Percentiles rank a stretch among this genome's conserved stretches.
Conservation (phyloP, 306 rosid species). For the Glycine tomentella region DNA sequence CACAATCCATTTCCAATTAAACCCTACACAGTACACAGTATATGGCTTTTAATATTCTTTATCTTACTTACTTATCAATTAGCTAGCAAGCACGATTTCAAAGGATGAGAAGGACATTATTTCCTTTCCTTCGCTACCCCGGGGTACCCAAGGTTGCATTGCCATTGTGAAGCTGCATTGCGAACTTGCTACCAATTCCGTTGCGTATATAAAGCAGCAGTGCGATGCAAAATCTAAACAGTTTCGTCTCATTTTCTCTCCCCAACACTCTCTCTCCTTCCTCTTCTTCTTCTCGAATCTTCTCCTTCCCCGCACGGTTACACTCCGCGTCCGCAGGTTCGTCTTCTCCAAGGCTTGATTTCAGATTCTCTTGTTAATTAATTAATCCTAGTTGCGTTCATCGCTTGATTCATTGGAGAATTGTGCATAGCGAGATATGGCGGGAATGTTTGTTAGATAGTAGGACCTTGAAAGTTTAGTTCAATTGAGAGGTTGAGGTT, state of each 20-base stretch:
- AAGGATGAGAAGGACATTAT: neutral
- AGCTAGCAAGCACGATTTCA: no score
- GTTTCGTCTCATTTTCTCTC: conserved; percentile 49
- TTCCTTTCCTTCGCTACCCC: neutral
- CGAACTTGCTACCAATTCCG: neutral
- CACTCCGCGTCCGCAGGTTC: conserved; percentile 52
- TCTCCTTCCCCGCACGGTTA: conserved; percentile 1
- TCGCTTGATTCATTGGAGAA: conserved; percentile 1
- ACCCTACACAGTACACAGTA: no score
- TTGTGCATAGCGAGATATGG: neutral
- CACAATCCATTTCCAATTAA: no score
- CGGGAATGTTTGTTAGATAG: neutral
- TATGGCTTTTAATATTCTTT: no score
- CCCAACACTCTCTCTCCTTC: conserved; percentile 41
- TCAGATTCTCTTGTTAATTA: neutral
- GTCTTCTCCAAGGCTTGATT: conserved; percentile 12
- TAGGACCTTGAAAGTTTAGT: conserved; percentile 34
- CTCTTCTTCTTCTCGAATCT: conserved; percentile 36
- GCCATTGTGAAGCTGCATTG: conserved; percentile 34
- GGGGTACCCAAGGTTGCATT: no score
- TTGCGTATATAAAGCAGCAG: conserved; percentile 26
- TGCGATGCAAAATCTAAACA: conserved; percentile 59
- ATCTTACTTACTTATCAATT: no score
- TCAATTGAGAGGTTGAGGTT: conserved; percentile 44
- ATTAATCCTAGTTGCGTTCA: neutral